Evolutionary conservation across 2,329 filamentous ascomycete species (phyloP).

Genomic region (Diaporthe aspalathi): DNA sequence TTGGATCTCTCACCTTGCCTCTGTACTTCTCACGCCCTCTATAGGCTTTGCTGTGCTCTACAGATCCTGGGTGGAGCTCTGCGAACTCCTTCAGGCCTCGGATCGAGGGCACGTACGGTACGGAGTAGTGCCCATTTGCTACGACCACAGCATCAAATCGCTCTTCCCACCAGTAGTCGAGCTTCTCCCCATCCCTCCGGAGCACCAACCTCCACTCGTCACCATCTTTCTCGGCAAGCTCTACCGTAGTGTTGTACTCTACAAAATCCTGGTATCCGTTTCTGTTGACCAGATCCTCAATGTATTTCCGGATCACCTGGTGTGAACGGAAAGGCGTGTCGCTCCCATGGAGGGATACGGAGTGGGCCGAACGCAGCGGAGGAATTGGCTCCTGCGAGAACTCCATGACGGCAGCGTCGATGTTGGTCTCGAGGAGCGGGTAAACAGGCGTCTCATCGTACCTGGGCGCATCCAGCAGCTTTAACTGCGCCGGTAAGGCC

Average conservation of each 20-base stretch:
- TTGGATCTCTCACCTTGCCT: conserved; percentile 53
- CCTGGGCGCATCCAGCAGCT: neutral
- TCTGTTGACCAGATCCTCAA: conserved; percentile 62
- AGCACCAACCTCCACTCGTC: conserved; percentile 65
- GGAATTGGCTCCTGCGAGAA: conserved; percentile 67
- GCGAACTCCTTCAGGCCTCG: conserved; percentile 61
- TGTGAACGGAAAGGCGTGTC: conserved; percentile 72
- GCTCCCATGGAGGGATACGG: conserved; percentile 61
- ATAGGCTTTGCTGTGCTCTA: conserved; percentile 66
- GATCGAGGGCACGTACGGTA: conserved; percentile 67
- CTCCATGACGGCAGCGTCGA: conserved; percentile 68
- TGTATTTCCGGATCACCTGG: conserved; percentile 65
- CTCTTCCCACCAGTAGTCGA: conserved; percentile 73
- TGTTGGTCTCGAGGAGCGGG: conserved; percentile 73
- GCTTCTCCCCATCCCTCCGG: conserved; percentile 51
- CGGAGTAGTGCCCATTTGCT: conserved; percentile 69
- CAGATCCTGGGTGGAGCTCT: conserved; percentile 57
- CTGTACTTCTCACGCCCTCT: conserved; percentile 57
- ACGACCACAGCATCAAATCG: conserved; percentile 71
- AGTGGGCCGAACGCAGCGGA: conserved; percentile 51
- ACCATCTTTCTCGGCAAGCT: conserved; percentile 63
- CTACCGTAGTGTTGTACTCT: conserved; percentile 70
- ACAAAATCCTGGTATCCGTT: conserved; percentile 65
- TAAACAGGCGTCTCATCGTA: conserved; percentile 45
- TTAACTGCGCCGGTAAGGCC: conserved; percentile 55